Evolutionary conservation across 768 basidiomycete species (phyloP), one percentile per base, ranked within the genome.

Genomic region (Boletus tomentosulus): DNA sequence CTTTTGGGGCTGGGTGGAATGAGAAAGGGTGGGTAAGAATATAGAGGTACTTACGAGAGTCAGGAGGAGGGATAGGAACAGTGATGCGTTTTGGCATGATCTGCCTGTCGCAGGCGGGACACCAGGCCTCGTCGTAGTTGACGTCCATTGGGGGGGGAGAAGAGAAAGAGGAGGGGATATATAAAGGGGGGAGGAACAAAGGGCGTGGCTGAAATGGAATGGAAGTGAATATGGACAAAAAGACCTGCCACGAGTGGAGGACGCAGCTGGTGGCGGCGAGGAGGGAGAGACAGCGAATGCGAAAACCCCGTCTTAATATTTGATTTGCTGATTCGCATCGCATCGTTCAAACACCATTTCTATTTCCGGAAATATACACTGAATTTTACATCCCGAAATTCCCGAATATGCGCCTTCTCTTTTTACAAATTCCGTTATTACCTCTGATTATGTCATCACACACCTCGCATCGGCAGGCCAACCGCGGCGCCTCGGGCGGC

Each of bases 11-110:
- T 67, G 31, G 54, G 25, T 24, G 34, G 28, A 49, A 37, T 66
- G 48, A 55, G 46, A 28, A n/a, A 30, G 53, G 19, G 34, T 38
- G 52, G 41, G 37, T 35, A 37, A 38, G 19, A 31, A 51, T 44
- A 13, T 31, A 13, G 19, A 16, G 43, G 44, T 5, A 70, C 75
- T 65, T 55, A 81, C 79, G 70, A 38, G 74, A 58, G 6, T 76
- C 72, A 3, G 78, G 76, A 1, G 54, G 47, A 19, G 57, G 59
- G 51, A 82, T 64, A 31, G 80, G 69, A 53, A 88, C 78, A 12
- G 75, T 76, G 58, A 72, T 74, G 58, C 87, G 85, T 66, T 88
- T 89, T n/a, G 90, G 89, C n/a, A 81, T 73, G 60, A 92, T 90
- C 58, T 86, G 85, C 60, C 81, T 76, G 62, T 84, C 80, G 75